Evolutionary conservation across 148 eudicot genomes (phyloP).

Genomic region (Talinum fruticosum): DNA sequence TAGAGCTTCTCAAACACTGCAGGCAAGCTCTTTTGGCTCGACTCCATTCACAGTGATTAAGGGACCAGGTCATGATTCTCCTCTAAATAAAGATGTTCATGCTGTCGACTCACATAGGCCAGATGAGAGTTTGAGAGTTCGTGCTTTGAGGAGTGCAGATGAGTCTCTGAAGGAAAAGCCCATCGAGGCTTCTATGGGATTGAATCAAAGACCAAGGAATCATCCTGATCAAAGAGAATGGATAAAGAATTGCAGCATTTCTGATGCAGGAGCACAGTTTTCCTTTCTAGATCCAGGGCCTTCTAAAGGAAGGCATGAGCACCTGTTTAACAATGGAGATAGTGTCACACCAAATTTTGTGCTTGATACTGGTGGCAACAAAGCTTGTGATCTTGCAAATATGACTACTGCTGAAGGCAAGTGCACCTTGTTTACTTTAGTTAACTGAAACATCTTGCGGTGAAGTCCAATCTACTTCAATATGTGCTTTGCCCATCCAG

Average conservation of each 20-base stretch:
- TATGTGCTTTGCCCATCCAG: conserved; percentile 24
- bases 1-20: conserved; percentile 22
- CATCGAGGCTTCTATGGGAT: conserved; percentile 28
- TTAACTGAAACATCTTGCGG: background rate
- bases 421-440: background rate
- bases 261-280: conserved; percentile 16
- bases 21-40: conserved; percentile 28
- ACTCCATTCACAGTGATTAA: conserved; percentile 23
- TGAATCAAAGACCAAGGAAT: conserved; percentile 20
- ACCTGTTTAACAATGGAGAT: conserved; percentile 12
- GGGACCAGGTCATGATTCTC: conserved; percentile 22
- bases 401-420: conserved; percentile 28
- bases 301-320: conserved; percentile 28
- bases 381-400: conserved; percentile 24
- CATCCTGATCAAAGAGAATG: conserved; percentile 12
- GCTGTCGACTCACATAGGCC: conserved; percentile 24
- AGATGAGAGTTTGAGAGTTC: conserved; percentile 35
- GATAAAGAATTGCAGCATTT: conserved; percentile 15
- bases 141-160: conserved; percentile 22
- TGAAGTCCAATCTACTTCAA: conserved; percentile 4
- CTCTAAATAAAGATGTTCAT: conserved; percentile 26
- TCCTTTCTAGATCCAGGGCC: conserved; percentile 24
- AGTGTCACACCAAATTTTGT: conserved; percentile 15
- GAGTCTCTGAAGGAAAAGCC: conserved; percentile 21
- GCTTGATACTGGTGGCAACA: conserved; percentile 26